Evolutionary conservation across 306 rosid genomes (phyloP).

Genomic region (Prunus fruticosa): DNA sequence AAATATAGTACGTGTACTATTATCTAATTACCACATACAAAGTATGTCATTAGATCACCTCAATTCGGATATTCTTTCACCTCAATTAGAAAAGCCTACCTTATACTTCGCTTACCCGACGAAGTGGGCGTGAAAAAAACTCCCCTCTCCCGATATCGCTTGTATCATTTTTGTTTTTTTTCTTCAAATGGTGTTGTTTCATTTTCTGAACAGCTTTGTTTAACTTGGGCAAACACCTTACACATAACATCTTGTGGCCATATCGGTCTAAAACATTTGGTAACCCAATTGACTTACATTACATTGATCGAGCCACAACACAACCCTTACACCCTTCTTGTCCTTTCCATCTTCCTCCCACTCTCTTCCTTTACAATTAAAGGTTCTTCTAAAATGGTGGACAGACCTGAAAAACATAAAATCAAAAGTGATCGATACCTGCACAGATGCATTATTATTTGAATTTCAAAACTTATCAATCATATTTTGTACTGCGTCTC

Average conservation of each 20-base stretch:
- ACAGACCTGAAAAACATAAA: conserved; percentile 46
- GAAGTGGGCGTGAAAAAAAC: too few relatives aligned
- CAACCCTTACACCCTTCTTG: conserved; percentile 41
- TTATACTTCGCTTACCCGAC: not conserved
- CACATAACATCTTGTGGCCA: not conserved
- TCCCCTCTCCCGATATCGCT: too few relatives aligned
- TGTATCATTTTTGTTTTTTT: too few relatives aligned
- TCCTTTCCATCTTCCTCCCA: conserved; percentile 46
- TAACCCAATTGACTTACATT: conserved; percentile 20
- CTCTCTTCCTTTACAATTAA: conserved; percentile 32
- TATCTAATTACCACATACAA: not conserved
- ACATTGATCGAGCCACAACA: conserved; percentile 17
- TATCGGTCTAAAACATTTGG: not conserved
- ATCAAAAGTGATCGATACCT: conserved; percentile 23
- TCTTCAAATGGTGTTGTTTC: too few relatives aligned
- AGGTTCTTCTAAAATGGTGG: conserved; percentile 55
- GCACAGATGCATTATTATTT: conserved; percentile 2
- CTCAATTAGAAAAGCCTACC: not conserved
- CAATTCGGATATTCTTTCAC: not conserved
- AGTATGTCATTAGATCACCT: not conserved
- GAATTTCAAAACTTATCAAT: conserved; percentile 26
- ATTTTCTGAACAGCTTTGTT: too few relatives aligned
- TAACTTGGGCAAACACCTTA: too few relatives aligned
- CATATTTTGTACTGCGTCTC: not conserved
- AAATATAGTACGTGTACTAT: not conserved